Evolutionary conservation across 2,329 filamentous ascomycete genomes (phyloP).

Genomic region (Neonectria sp.): DNA sequence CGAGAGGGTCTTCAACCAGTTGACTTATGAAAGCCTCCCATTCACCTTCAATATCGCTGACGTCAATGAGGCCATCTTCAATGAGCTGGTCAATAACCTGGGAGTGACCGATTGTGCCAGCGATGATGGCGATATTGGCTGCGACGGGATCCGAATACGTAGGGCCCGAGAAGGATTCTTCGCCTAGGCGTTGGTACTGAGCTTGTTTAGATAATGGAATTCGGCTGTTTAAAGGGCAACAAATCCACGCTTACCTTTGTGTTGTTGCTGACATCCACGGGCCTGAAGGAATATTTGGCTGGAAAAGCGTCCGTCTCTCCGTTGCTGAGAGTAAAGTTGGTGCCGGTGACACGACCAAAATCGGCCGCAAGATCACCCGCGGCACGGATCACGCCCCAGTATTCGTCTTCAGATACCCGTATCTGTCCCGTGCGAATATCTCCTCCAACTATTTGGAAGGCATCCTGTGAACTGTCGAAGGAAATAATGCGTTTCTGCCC

Average conservation of each 20-base stretch:
- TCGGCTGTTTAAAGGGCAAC: not conserved
- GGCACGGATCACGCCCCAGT: slow-evolving; percentile 77
- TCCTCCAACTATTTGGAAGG: not conserved
- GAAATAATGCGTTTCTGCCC: not conserved
- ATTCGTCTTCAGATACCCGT: slow-evolving; percentile 71
- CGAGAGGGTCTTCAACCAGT: slow-evolving; percentile 65
- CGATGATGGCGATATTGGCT: slow-evolving; percentile 73
- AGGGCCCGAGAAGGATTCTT: not conserved
- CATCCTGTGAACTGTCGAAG: not conserved
- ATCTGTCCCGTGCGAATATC: slow-evolving; percentile 59
- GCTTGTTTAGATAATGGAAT: not conserved
- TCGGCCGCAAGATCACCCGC: slow-evolving; percentile 77
- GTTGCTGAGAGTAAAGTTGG: slow-evolving; percentile 73
- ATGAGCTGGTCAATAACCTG: slow-evolving; percentile 73
- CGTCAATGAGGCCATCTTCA: slow-evolving; percentile 69
- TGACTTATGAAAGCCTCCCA: slow-evolving; percentile 80
- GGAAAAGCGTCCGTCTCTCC: slow-evolving; percentile 54
- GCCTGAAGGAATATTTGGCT: not conserved
- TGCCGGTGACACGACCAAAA: slow-evolving; percentile 79
- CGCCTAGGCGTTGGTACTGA: not conserved
- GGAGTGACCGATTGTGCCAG: slow-evolving; percentile 77
- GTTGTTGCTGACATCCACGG: not conserved
- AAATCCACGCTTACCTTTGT: not conserved
- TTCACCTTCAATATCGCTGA: slow-evolving; percentile 69
- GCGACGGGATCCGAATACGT: not conserved